Evolutionary conservation across 2,329 filamentous ascomycete genomes (phyloP).

Genomic region (Stachybotrys chartarum): DNA sequence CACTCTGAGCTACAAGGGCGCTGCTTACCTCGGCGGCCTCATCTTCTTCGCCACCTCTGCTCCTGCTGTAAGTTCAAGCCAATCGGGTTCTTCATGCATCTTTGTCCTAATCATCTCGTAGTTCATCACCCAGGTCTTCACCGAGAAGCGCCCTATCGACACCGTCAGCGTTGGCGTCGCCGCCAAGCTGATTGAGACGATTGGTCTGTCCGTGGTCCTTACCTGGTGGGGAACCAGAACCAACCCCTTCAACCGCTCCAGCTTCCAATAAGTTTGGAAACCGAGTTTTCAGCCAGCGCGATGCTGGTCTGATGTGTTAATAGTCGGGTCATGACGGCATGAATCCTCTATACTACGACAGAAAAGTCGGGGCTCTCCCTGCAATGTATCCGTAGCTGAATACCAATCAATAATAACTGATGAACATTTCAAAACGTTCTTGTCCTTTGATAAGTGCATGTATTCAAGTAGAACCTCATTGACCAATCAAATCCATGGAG

Average conservation of each 20-base stretch:
- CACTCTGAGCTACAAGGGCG: constrained; percentile 93
- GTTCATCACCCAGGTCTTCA: constrained; percentile 81
- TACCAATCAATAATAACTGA: neutral
- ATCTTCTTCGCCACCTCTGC: constrained; percentile 90
- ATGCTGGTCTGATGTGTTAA: constrained; percentile 10
- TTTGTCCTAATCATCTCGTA: constrained; percentile 26
- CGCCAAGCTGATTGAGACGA: constrained; percentile 84
- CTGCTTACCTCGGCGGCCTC: constrained; percentile 82
- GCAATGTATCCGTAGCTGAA: neutral
- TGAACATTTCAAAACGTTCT: neutral
- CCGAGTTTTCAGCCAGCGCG: neutral
- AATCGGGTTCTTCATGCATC: neutral
- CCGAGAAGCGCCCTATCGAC: constrained; percentile 88
- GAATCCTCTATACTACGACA: neutral
- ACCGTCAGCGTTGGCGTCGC: constrained; percentile 79
- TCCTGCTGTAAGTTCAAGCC: constrained; percentile 57
- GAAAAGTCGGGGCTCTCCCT: neutral
- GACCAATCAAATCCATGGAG: neutral
- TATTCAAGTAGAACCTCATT: neutral
- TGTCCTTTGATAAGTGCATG: neutral
- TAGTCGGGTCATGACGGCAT: neutral
- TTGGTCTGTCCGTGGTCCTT: constrained; percentile 84
- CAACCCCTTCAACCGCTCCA: constrained; percentile 67
- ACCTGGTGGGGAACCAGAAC: constrained; percentile 97
- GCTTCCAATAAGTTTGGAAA: neutral